Percentiles rank a stretch among this genome's conserved stretches.
These are phyloP conservation scores for Pleurotus sapidus DNA, from an alignment of 768 basidiomycete species.

Conservation along the genomic window DNA sequence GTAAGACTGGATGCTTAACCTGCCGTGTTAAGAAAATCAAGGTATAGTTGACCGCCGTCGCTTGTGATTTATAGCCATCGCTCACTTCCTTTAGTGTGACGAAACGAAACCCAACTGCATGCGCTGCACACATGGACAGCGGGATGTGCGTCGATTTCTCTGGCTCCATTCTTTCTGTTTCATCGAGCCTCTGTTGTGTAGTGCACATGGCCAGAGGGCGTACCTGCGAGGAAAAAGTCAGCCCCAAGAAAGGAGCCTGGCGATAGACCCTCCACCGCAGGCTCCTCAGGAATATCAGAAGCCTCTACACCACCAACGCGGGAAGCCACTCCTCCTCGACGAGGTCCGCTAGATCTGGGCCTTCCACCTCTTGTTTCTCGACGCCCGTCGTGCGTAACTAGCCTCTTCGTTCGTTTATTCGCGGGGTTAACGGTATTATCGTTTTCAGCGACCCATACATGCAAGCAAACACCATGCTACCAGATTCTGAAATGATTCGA, in stretches of 20 bases:
- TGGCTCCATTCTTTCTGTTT: not conserved
- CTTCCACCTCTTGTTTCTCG: constrained; percentile 37
- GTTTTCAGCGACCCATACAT: constrained; percentile 41
- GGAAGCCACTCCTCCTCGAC: constrained; percentile 61
- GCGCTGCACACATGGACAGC: constrained; percentile 82
- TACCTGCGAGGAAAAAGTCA: constrained; percentile 70
- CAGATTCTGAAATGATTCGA: constrained; percentile 41
- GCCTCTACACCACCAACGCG: constrained; percentile 71
- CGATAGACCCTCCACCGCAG: constrained; percentile 70
- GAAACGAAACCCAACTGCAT: constrained; percentile 86
- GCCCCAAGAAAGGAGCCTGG: constrained; percentile 58
- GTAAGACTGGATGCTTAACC: constrained; percentile 92
- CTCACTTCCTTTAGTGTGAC: constrained; percentile 61
- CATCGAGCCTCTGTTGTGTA: constrained; percentile 20
- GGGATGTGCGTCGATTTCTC: constrained; percentile 54
- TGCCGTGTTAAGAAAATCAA: constrained; percentile 96
- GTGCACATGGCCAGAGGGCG: constrained; percentile 86
- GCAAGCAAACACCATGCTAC: constrained; percentile 39
- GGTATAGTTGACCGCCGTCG: constrained; percentile 39
- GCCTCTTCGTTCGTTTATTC: constrained; percentile 7
- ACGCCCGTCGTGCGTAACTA: constrained; percentile 33
- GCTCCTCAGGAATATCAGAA: constrained; percentile 70
- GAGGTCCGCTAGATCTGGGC: constrained; percentile 39
- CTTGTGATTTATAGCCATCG: constrained; percentile 1
- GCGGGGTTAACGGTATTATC: constrained; percentile 13